These are phyloP conservation scores for Citrus glauca DNA, from an alignment of 345 rosid species.

Conservation along the genomic window DNA sequence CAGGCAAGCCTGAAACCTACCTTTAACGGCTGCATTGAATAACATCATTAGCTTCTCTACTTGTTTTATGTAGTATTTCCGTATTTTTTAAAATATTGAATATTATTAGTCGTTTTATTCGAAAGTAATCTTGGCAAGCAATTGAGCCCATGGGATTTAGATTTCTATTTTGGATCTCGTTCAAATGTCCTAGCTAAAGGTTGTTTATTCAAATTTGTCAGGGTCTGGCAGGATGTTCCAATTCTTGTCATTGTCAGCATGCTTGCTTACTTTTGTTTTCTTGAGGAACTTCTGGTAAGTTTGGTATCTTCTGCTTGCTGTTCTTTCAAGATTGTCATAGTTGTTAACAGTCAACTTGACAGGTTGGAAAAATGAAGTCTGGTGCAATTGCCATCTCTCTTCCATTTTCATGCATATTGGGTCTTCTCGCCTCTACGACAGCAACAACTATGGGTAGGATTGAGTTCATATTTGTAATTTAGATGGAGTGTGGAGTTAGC, in stretches of 20 bases:
- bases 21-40: neutral
- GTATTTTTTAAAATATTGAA: neutral
- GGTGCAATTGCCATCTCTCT: constrained; percentile 91
- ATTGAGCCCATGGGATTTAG: neutral
- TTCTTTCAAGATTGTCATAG: neutral
- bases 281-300: constrained; percentile 92
- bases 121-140: neutral
- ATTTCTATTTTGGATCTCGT: neutral
- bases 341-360: constrained; percentile 13
- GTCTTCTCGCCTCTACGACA: constrained; percentile 94
- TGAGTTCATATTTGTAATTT: neutral
- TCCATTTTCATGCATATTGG: constrained; percentile 88
- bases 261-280: constrained; percentile 97
- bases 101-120: neutral
- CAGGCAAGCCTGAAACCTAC: constrained; percentile 45
- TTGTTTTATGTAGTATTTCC: neutral
- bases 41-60: neutral
- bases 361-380: constrained; percentile 74
- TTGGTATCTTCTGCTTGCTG: constrained; percentile 2
- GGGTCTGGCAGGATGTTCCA: constrained; percentile 98
- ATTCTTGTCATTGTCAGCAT: constrained; percentile 87
- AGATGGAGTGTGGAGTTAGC: neutral
- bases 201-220: constrained; percentile 24
- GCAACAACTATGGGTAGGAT: constrained; percentile 86
- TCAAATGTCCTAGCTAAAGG: neutral